A percentile compares a stretch with the other conserved stretches of the same genome.
phyloP scores from a whole-genome alignment of 1,284 basidiomycete species.

The Ustilago sp. region DNA sequence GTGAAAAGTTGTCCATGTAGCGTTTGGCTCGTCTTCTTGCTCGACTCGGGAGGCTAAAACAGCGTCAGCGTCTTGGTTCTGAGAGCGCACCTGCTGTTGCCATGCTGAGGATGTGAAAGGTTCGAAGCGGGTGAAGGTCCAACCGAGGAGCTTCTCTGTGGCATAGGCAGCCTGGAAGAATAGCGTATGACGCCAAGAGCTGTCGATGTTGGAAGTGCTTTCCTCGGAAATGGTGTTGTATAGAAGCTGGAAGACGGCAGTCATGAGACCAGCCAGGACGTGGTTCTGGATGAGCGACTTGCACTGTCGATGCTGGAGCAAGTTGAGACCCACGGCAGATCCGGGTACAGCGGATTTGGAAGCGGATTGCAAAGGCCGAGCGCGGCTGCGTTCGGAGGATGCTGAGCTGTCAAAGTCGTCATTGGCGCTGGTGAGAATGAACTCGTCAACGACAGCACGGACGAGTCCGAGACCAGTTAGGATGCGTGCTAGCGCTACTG shows the following conservation, averaged over 20 bases:
- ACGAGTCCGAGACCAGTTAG: conserved; percentile 47
- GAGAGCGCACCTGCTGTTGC: conserved; percentile 40
- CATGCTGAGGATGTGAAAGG: conserved; percentile 44
- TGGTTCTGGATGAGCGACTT: conserved; percentile 55
- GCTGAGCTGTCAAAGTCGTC: conserved; percentile 37
- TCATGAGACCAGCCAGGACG: conserved; percentile 51
- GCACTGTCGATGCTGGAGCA: conserved; percentile 57
- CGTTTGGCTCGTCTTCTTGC: conserved; percentile 30
- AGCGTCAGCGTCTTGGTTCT: conserved; percentile 25
- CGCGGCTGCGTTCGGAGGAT: conserved; percentile 22
- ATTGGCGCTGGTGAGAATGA: conserved; percentile 48
- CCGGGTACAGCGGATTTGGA: conserved; percentile 41
- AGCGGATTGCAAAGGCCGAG: conserved; percentile 14
- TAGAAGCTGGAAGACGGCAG: conserved; percentile 46
- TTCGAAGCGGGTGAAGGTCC: conserved; percentile 55
- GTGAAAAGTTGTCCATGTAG: conserved; percentile 3
- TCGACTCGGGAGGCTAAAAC: conserved; percentile 30
- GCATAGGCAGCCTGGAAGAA: conserved; percentile 51
- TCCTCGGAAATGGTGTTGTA: conserved; percentile 46
- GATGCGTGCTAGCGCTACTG: conserved; percentile 26
- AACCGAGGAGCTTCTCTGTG: conserved; percentile 54
- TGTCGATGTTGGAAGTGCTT: conserved; percentile 11
- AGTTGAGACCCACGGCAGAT: conserved; percentile 50
- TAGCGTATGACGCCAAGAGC: conserved; percentile 27
- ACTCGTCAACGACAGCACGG: conserved; percentile 48